These are phyloP conservation scores for Funneliformis caledonium DNA, from an alignment of 371 early-diverging fungal species.

Conservation along the genomic window DNA sequence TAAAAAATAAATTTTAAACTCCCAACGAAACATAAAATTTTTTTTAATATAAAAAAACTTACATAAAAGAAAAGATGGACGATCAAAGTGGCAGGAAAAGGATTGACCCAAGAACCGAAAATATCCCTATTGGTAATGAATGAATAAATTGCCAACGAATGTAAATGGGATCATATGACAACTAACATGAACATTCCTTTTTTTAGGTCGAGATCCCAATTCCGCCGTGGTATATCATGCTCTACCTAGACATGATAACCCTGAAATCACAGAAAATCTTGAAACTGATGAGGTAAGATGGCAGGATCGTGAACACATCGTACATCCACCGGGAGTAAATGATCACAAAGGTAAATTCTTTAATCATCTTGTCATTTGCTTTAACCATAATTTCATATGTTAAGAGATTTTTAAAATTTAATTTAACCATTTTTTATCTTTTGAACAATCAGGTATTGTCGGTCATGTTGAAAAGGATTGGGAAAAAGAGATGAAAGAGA, in stretches of 20 bases:
- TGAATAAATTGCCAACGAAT: too few species aligned
- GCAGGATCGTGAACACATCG: slow-evolving; percentile 29
- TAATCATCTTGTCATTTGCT: neutral
- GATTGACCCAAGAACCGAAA: too few species aligned
- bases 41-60: too few species aligned
- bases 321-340: neutral
- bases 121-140: too few species aligned
- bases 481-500: neutral
- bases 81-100: too few species aligned
- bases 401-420: neutral
- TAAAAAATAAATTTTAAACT: too few species aligned
- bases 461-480: slow-evolving; percentile 33
- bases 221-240: slow-evolving; percentile 30
- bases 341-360: slow-evolving; percentile 24
- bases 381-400: neutral
- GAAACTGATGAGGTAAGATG: neutral
- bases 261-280: neutral
- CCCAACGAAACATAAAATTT: too few species aligned
- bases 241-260: slow-evolving; percentile 6
- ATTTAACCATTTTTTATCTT: neutral
- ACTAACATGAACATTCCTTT: neutral
- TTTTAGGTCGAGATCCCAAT: slow-evolving; percentile 29
- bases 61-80: too few species aligned
- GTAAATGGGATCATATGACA: too few species aligned
- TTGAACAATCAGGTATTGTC: slow-evolving; percentile 11